These are phyloP conservation scores for Xerocomus potaroensis DNA, from an alignment of 768 basidiomycete species.

Conservation along the genomic window DNA sequence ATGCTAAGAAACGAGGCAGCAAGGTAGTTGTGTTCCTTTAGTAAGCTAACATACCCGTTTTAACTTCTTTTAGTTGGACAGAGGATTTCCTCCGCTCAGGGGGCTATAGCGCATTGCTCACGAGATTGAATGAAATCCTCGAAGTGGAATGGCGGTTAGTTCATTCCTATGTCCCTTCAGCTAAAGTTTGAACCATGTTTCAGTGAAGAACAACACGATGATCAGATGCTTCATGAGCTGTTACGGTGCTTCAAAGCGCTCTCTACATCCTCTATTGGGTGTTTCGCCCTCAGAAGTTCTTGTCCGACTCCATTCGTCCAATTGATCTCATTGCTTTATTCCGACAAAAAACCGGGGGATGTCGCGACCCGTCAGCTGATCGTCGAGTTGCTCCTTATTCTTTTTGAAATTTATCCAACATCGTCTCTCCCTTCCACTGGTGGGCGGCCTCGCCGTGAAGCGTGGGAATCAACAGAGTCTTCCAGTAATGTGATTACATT, in stretches of 20 bases:
- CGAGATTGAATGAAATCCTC: conserved; percentile 83
- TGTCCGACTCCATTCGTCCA: conserved; percentile 87
- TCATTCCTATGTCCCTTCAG: not conserved
- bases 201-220: conserved; percentile 97
- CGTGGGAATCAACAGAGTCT: conserved; percentile 50
- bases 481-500: conserved; percentile 57
- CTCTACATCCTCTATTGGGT: conserved; percentile 84
- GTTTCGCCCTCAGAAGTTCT: conserved; percentile 82
- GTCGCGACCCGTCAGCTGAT: conserved; percentile 87
- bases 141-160: conserved; percentile 95
- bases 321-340: conserved; percentile 80
- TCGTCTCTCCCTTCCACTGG: conserved; percentile 58
- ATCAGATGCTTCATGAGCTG: conserved; percentile 88
- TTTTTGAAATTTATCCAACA: conserved; percentile 86
- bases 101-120: conserved; percentile 82
- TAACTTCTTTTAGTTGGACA: conserved; percentile 64
- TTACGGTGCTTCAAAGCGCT: conserved; percentile 93
- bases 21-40: conserved; percentile 41
- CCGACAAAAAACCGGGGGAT: conserved; percentile 98
- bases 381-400: conserved; percentile 75
- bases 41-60: not conserved
- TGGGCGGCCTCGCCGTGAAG: conserved; percentile 39
- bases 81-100: conserved; percentile 78
- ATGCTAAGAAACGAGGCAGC: conserved; percentile 91
- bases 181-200: conserved; percentile 9